These are phyloP conservation scores for Metschnikowia orientalis DNA, from an alignment of 805 yeast genomes.

Conservation along the genomic window DNA sequence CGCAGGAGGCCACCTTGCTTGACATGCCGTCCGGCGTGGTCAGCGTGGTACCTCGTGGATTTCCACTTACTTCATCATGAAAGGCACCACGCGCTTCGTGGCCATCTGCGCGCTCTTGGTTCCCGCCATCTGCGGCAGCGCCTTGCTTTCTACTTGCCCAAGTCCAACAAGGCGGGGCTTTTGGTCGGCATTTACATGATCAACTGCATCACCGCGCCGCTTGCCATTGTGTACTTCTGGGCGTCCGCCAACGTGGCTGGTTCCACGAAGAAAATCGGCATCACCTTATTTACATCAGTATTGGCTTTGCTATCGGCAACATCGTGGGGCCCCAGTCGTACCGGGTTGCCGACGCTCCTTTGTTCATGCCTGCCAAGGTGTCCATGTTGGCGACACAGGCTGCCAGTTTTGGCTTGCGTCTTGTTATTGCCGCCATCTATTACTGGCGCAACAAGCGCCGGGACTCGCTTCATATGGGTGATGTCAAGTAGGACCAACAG, in stretches of 20 bases:
- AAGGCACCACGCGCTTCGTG: conserved; percentile 17
- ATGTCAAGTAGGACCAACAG: conserved; percentile 2
- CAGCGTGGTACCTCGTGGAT: conserved; percentile 17
- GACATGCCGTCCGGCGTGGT: conserved; percentile 24
- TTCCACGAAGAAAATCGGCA: conserved; percentile 63
- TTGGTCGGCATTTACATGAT: conserved; percentile 14
- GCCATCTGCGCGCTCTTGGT: conserved; percentile 17
- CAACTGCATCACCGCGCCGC: conserved; percentile 10
- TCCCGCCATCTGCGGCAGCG: conserved; percentile 22
- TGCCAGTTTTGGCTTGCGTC: conserved; percentile 41
- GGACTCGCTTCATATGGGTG: not conserved
- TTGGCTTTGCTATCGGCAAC: conserved; percentile 65
- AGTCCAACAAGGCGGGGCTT: conserved; percentile 8
- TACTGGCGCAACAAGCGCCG: conserved; percentile 7
- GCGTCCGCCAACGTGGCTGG: conserved; percentile 54
- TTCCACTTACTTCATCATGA: conserved; percentile 20
- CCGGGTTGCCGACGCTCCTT: conserved; percentile 47
- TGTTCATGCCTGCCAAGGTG: conserved; percentile 56
- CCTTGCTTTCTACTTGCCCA: conserved; percentile 13
- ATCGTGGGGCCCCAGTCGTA: conserved; percentile 68
- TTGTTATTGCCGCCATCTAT: conserved; percentile 14
- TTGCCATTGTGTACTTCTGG: conserved; percentile 12
- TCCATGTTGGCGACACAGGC: conserved; percentile 49
- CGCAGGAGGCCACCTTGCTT: conserved; percentile 19
- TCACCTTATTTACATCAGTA: conserved; percentile 49